phyloP scores from a whole-genome alignment of 2,329 filamentous ascomycete species.

The Tolypocladium amazonense region DNA sequence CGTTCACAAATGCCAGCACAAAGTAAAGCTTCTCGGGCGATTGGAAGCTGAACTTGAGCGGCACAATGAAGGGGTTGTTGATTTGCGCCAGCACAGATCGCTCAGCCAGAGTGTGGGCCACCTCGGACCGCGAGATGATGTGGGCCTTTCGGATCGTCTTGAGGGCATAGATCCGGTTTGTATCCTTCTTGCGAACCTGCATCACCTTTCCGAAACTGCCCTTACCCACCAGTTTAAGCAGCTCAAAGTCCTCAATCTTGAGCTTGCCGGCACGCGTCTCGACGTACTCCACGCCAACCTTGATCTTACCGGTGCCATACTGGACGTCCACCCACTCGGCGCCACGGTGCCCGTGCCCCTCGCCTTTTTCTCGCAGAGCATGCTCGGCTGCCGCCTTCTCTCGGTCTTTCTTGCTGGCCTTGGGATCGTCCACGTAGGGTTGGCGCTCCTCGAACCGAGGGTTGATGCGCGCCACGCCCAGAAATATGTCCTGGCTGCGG shows the following conservation, averaged over 20 bases:
- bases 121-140: constrained; percentile 96
- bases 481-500: constrained; percentile 90
- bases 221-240: constrained; percentile 96
- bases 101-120: constrained; percentile 92
- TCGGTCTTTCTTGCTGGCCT: constrained; percentile 76
- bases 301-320: constrained; percentile 81
- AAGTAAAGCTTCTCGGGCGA: constrained; percentile 98
- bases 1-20: constrained; percentile 93
- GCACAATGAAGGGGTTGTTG: constrained; percentile 99
- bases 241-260: constrained; percentile 92
- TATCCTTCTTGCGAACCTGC: constrained; percentile 98
- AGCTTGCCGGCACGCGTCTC: constrained; percentile 84
- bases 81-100: constrained; percentile 98
- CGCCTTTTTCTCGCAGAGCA: constrained; percentile 35
- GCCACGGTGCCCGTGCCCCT: constrained; percentile 61
- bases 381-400: constrained; percentile 66
- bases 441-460: constrained; percentile 82
- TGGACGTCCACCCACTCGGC: constrained; percentile 85
- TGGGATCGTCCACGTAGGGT: constrained; percentile 64
- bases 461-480: constrained; percentile 81
- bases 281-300: constrained; percentile 88
- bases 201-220: constrained; percentile 99
- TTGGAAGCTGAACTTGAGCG: constrained; percentile 98
- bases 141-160: constrained; percentile 99
- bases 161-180: constrained; percentile 91